Evolutionary conservation across 2,329 filamentous ascomycete genomes (phyloP), one percentile per base, ranked within the genome.

Genomic region (Albophoma yamanashiensis): DNA sequence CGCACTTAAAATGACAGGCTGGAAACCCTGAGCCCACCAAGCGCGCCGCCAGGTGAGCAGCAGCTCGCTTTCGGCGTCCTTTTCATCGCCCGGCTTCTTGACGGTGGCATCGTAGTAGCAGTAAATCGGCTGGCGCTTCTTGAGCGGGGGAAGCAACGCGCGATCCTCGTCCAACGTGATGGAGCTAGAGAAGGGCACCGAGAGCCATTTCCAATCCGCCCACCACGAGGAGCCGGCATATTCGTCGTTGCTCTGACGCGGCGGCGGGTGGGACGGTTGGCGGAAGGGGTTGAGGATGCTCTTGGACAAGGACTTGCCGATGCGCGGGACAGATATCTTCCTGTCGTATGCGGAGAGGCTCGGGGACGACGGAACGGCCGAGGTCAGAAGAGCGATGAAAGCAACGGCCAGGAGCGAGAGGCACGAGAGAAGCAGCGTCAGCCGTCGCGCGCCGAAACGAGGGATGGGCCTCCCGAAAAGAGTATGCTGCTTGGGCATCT

Each of bases 21-120:
- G 86, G 75, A 97, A 97, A 14, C 93, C 94, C 68, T 95, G 86
- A 0, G 92, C 91, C 90, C 91, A 97, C 92, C 93, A 97, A 3
- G 93, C 92, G 55, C 91, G 84, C 62, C 92, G 84, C 94, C 94
- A 97, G 58, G 89, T 88, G 60, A 96, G 77, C 56, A 97, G 80
- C 61, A 97, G 76, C 61, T 87, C 83, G 68, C 88, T 88, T 71
- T 97, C 90, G 4, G 90, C 89, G 62, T 89, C 83, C 66, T 83
- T 83, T 57, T 83, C 81, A 22, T 82, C 82, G 56, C 82, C 79
- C 39, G 88, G 82, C 72, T 87, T 87, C 62, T 81, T 75, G 22
- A 79, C 72, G 5, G 83, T 84, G 14, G 83, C 78, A 68, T 96
- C 91, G 71, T 96, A 96, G 74, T 93, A 97, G 64, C 92, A 96